These are phyloP conservation scores for Colletotrichum phormii DNA, from an alignment of 2,329 filamentous ascomycete genomes.

Conservation along the genomic window DNA sequence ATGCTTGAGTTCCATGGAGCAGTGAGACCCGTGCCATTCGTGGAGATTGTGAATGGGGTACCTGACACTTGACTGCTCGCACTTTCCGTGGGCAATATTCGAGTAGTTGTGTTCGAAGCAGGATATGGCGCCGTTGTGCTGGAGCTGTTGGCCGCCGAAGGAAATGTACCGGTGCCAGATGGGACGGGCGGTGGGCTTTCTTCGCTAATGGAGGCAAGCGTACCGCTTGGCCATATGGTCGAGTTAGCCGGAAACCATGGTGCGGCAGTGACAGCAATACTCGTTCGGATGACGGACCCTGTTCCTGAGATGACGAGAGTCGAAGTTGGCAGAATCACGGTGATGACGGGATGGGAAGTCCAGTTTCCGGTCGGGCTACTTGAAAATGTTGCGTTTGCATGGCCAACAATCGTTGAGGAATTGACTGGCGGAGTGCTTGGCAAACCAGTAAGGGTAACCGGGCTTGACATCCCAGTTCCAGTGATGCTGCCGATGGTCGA, in stretches of 20 bases:
- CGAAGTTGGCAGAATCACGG: not conserved
- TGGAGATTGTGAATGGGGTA: not conserved
- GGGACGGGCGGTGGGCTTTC: not conserved
- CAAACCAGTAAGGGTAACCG: no score
- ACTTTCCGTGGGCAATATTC: not conserved
- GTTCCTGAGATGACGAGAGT: not conserved
- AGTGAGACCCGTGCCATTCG: not conserved
- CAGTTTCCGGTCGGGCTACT: not conserved
- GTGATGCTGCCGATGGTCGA: no score
- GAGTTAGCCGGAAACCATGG: slow-evolving; percentile 15
- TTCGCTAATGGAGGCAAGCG: slow-evolving; percentile 17
- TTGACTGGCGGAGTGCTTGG: not conserved
- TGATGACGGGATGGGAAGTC: not conserved
- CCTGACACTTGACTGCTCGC: not conserved
- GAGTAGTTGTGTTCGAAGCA: slow-evolving; percentile 3
- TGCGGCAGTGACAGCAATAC: not conserved
- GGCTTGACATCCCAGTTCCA: no score
- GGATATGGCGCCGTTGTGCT: not conserved
- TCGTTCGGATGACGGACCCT: not conserved
- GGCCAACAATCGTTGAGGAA: not conserved
- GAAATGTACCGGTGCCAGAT: not conserved
- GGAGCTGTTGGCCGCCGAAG: slow-evolving; percentile 3
- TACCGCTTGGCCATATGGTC: slow-evolving; percentile 8
- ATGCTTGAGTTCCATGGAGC: slow-evolving; percentile 9
- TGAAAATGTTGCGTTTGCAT: not conserved